These are phyloP conservation scores for Fusarium acutatum DNA, from an alignment of 2,329 filamentous ascomycete genomes.

Conservation along the genomic window DNA sequence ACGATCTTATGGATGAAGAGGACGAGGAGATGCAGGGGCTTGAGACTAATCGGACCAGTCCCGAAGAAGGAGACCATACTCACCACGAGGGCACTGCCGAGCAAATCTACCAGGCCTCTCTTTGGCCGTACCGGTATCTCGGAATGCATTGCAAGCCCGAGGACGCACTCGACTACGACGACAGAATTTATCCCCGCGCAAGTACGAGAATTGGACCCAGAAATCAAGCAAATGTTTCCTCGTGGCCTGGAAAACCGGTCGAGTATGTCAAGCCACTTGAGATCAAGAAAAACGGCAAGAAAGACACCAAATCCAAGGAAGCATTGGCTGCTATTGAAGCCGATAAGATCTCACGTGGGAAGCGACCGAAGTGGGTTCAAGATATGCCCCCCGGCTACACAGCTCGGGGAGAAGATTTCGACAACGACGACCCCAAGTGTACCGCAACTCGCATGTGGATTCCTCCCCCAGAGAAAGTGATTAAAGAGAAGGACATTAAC, in stretches of 20 bases:
- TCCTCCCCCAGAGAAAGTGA: constrained; percentile 67
- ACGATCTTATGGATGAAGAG: constrained; percentile 72
- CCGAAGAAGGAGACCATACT: constrained; percentile 63
- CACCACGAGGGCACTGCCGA: constrained; percentile 76
- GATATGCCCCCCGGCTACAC: constrained; percentile 91
- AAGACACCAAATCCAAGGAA: constrained; percentile 83
- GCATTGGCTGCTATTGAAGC: constrained; percentile 80
- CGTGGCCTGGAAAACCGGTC: constrained; percentile 89
- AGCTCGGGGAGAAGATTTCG: constrained; percentile 79
- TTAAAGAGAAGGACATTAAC: constrained; percentile 69
- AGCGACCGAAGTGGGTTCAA: constrained; percentile 90
- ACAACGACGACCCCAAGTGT: constrained; percentile 74
- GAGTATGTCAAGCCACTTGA: constrained; percentile 89
- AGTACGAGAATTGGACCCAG: constrained; percentile 91
- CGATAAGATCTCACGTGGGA: constrained; percentile 80
- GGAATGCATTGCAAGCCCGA: constrained; percentile 96
- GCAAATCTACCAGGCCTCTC: constrained; percentile 89
- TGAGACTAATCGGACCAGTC: constrained; percentile 70
- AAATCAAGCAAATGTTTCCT: constrained; percentile 85
- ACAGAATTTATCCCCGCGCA: constrained; percentile 94
- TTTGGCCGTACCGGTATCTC: constrained; percentile 96
- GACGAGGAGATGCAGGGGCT: constrained; percentile 70
- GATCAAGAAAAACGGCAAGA: constrained; percentile 83
- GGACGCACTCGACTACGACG: constrained; percentile 95
- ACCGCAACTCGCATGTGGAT: constrained; percentile 83